Evolutionary conservation across 1,284 basidiomycete species (phyloP), one percentile per base, ranked within the genome.

Genomic region (Ganoderma boninense): DNA sequence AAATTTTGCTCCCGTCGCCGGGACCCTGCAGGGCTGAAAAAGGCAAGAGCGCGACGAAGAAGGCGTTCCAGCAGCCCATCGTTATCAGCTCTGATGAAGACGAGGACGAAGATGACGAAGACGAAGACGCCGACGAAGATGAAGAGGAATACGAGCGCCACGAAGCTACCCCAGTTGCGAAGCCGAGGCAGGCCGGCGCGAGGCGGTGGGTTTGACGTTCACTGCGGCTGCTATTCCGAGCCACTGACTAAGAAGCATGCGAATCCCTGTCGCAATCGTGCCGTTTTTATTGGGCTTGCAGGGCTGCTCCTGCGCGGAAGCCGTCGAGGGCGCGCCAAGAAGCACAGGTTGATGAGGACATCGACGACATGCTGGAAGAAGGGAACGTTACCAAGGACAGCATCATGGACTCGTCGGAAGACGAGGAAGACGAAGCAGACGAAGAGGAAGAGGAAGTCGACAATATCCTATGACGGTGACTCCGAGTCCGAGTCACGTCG

Each of bases 71-170:
- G 26, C 20, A 65, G 65, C 69, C 70, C 26, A 69, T 74, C 64
- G 65, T 64, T n/a, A 74, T 74, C 65, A 65, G 73, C 73, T 64
- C 73, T 46, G 65, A 71, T 42, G 69, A 71, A 69, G 61, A 74
- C 77, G 72, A 75, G 14, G 78, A 78, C 11, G 72, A 81, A 44
- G 85, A 85, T 0, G 84, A 84, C 14, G 83, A 82, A 0, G 82
- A 82, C 5, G 72, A 74, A 5, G 77, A 75, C n/a, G n/a, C 29
- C 0, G 78, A 77, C 23, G 77, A 78, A 32, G 78, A 77, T 10
- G 79, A 78, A 4, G 80, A 79, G 0, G 79, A 78, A 4, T 79
- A 79, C 1, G 80, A 80, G 8, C 77, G 29, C 29, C 29, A 76
- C 23, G 80, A 72, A 66, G 78, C 74, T 40, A 80, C 76, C 1